Conservation (phyloP, 2,329 filamentous ascomycete species). For the Chrysoporthe puriensis region DNA sequence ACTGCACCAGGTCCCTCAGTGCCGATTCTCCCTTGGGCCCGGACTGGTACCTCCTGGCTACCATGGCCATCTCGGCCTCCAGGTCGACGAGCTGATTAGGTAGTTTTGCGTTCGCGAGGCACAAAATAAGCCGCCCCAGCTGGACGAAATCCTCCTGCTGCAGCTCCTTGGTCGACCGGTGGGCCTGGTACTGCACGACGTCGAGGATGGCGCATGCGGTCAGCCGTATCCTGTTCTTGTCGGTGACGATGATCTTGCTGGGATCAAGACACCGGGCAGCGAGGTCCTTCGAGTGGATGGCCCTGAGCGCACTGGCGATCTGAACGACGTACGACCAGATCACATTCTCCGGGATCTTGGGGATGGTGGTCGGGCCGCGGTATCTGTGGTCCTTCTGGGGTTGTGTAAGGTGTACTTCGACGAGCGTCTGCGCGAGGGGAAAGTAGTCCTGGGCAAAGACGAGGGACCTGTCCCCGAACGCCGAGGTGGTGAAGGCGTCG, state of each 20-base stretch:
- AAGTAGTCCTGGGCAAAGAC: slow-evolving; percentile 95
- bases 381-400: slow-evolving; percentile 44
- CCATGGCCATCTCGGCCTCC: slow-evolving; percentile 49
- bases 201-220: slow-evolving; percentile 89
- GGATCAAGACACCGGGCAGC: slow-evolving; percentile 85
- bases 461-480: slow-evolving; percentile 92
- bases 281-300: slow-evolving; percentile 79
- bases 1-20: slow-evolving; percentile 77
- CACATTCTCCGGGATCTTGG: slow-evolving; percentile 68
- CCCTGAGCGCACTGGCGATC: slow-evolving; percentile 83
- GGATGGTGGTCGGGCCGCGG: slow-evolving; percentile 47
- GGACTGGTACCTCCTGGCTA: slow-evolving; percentile 26
- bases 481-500: slow-evolving; percentile 90
- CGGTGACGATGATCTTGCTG: slow-evolving; percentile 87
- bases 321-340: slow-evolving; percentile 94
- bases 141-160: slow-evolving; percentile 87
- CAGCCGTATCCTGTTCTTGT: slow-evolving; percentile 86
- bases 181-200: slow-evolving; percentile 79
- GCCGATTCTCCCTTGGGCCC: slow-evolving; percentile 45
- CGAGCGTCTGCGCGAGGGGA: slow-evolving; percentile 85
- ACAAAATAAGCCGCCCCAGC: slow-evolving; percentile 83
- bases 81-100: slow-evolving; percentile 58
- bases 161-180: slow-evolving; percentile 70
- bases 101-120: slow-evolving; percentile 72
- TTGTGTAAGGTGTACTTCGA: slow-evolving; percentile 74